phyloP scores from a whole-genome alignment of 768 basidiomycete species.

The Pleurotus tuoliensis region DNA sequence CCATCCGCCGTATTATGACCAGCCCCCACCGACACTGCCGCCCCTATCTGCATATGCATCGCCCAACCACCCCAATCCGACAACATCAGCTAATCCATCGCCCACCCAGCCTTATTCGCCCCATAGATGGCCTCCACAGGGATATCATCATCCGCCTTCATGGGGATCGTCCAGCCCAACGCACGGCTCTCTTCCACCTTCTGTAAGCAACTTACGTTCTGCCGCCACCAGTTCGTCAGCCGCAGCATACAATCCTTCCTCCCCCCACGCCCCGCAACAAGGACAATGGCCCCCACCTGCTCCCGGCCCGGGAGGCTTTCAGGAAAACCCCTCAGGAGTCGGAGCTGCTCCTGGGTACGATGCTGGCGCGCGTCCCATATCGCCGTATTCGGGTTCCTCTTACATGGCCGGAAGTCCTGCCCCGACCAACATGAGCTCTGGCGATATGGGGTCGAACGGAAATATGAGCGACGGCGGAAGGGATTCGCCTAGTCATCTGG shows the following conservation, averaged over 20 bases:
- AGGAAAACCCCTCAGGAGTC: constrained; percentile 2
- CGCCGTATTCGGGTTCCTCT: constrained; percentile 17
- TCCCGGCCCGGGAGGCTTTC: constrained; percentile 16
- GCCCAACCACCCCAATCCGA: constrained; percentile 28
- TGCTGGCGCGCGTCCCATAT: constrained; percentile 10
- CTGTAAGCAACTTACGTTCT: constrained; percentile 28
- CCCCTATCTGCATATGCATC: constrained; percentile 32
- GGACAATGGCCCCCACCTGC: constrained; percentile 35
- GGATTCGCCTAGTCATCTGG: neutral
- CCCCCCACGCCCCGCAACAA: constrained; percentile 36
- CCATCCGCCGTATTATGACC: constrained; percentile 40
- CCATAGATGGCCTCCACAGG: constrained; percentile 35
- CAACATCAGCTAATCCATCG: constrained; percentile 23
- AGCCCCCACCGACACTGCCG: constrained; percentile 35
- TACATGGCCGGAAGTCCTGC: constrained; percentile 12
- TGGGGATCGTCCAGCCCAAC: constrained; percentile 28
- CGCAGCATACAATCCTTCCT: constrained; percentile 24
- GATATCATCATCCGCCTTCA: constrained; percentile 20
- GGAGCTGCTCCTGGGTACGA: constrained; percentile 20
- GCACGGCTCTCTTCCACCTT: constrained; percentile 25
- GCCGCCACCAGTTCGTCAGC: constrained; percentile 25
- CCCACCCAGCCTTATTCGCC: constrained; percentile 33
- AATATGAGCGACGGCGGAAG: neutral
- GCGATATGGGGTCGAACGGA: neutral
- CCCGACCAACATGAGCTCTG: neutral